phyloP scores from a whole-genome alignment of 2,329 filamentous ascomycete genomes.

The Tolypocladium ovalisporum region DNA sequence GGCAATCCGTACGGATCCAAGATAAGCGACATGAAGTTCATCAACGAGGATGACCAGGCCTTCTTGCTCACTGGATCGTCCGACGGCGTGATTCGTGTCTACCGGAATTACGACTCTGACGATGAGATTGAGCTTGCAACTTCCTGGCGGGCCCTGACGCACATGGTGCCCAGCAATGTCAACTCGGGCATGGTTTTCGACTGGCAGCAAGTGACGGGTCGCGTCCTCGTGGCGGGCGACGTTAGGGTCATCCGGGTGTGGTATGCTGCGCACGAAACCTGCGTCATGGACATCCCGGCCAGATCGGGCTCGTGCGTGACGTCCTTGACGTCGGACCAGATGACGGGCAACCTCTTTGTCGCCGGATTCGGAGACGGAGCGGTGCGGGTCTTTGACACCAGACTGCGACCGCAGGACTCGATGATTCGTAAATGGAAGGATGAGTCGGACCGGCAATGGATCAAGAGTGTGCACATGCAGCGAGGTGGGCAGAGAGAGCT shows the following conservation, averaged over 20 bases:
- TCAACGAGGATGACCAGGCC: slow-evolving; percentile 96
- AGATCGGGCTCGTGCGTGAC: slow-evolving; percentile 93
- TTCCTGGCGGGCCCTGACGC: slow-evolving; percentile 81
- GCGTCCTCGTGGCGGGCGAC: slow-evolving; percentile 90
- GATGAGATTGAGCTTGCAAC: slow-evolving; percentile 75
- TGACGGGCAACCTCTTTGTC: slow-evolving; percentile 91
- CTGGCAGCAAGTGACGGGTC: slow-evolving; percentile 97
- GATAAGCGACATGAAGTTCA: slow-evolving; percentile 92
- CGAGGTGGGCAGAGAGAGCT: slow-evolving; percentile 87
- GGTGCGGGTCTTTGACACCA: slow-evolving; percentile 86
- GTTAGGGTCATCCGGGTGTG: slow-evolving; percentile 92
- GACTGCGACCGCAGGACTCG: slow-evolving; percentile 69
- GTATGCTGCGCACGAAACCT: slow-evolving; percentile 90
- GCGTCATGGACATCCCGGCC: slow-evolving; percentile 85
- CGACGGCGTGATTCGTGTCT: slow-evolving; percentile 88
- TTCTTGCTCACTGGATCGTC: slow-evolving; percentile 91
- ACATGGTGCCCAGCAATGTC: slow-evolving; percentile 87
- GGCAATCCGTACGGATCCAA: slow-evolving; percentile 84
- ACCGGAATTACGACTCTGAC: slow-evolving; percentile 77
- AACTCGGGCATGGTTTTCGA: slow-evolving; percentile 96
- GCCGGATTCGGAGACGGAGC: slow-evolving; percentile 95
- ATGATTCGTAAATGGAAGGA: slow-evolving; percentile 98
- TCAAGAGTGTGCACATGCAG: slow-evolving; percentile 94
- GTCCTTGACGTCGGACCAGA: slow-evolving; percentile 91
- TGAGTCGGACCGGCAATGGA: slow-evolving; percentile 75